Percentiles rank a stretch among this genome's conserved stretches.
Evolutionary conservation across 352 stramenopile genomes (phyloP).

Genomic region (Phytophthora tubulina): DNA sequence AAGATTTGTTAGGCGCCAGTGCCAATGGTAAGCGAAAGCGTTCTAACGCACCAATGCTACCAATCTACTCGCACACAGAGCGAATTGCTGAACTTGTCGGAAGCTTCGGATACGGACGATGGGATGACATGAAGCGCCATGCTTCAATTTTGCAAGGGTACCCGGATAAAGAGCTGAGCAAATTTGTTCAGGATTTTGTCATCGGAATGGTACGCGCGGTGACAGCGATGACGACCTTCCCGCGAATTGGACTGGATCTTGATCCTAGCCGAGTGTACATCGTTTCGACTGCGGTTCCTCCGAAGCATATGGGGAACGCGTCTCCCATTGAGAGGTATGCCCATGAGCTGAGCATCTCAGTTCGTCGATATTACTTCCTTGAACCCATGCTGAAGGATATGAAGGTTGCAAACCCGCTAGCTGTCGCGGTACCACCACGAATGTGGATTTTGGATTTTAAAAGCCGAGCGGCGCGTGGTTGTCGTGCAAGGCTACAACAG

Average conservation of each 20-base stretch:
- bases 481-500: constrained; percentile 63
- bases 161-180: constrained; percentile 48
- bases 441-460: constrained; percentile 47
- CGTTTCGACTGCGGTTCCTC: constrained; percentile 21
- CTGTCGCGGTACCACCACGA: constrained; percentile 35
- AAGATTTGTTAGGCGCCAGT: constrained; percentile 45
- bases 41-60: constrained; percentile 35
- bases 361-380: constrained; percentile 59
- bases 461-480: constrained; percentile 53
- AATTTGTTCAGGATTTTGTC: constrained; percentile 63
- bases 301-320: constrained; percentile 30
- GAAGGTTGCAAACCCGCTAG: constrained; percentile 36
- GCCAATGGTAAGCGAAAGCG: constrained; percentile 47
- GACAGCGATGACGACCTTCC: constrained; percentile 40
- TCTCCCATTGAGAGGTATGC: constrained; percentile 51
- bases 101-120: constrained; percentile 86
- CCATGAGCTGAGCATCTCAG: constrained; percentile 45
- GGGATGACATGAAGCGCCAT: constrained; percentile 68
- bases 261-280: constrained; percentile 45
- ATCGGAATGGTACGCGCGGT: constrained; percentile 59
- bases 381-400: constrained; percentile 58
- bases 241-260: constrained; percentile 42
- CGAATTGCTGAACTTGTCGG: constrained; percentile 60
- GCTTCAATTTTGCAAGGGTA: constrained; percentile 52
- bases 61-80: constrained; percentile 55